phyloP scores from a whole-genome alignment of 2,329 filamentous ascomycete species.

The Scytalidium lignicola region DNA sequence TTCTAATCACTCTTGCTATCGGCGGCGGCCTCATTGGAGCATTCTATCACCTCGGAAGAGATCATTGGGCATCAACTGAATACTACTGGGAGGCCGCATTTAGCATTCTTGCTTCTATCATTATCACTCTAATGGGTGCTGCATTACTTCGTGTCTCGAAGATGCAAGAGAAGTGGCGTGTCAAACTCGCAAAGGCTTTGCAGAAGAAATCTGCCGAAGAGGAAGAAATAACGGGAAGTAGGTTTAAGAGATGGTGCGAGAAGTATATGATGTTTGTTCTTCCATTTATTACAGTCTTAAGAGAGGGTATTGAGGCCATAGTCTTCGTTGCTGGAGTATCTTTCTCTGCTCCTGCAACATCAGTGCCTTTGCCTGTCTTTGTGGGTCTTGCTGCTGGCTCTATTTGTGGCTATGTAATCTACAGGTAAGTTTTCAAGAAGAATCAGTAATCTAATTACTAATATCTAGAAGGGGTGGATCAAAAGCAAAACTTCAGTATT shows the following conservation, averaged over 20 bases:
- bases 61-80: constrained; percentile 64
- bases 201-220: constrained; percentile 41
- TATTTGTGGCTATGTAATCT: constrained; percentile 67
- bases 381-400: constrained; percentile 64
- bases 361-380: constrained; percentile 74
- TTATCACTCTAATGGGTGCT: constrained; percentile 77
- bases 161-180: constrained; percentile 81
- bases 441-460: too few species aligned
- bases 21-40: constrained; percentile 57
- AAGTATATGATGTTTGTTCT: constrained; percentile 84
- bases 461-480: constrained; percentile 55
- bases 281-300: constrained; percentile 81
- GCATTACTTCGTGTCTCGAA: constrained; percentile 77
- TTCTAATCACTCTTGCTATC: constrained; percentile 53
- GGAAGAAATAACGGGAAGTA: constrained; percentile 18
- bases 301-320: constrained; percentile 81
- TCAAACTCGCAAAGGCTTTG: constrained; percentile 70
- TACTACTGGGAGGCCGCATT: constrained; percentile 80
- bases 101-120: constrained; percentile 65
- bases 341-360: constrained; percentile 66
- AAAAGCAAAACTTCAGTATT: constrained; percentile 66
- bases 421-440: constrained; percentile 70
- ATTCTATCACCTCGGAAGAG: constrained; percentile 59
- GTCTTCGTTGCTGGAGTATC: constrained; percentile 83
- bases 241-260: constrained; percentile 60